Base-by-base conservation (phyloP, 768 basidiomycete species). In the Megacollybia marginata region DNA sequence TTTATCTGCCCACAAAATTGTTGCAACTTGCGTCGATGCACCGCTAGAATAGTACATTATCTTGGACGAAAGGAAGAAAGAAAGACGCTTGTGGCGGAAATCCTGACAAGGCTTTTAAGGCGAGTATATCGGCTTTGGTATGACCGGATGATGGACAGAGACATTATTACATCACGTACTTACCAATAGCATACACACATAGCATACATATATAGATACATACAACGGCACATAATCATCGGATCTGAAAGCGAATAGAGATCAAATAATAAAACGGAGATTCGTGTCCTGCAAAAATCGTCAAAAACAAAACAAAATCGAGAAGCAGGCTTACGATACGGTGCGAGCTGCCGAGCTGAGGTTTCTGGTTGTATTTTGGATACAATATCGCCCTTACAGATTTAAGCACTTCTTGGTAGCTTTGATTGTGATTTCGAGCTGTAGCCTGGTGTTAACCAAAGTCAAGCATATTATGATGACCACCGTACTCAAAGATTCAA, bases 271-370 rank as follows among this genome's bases (percentile, higher is more conserved):
- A 23, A 53, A 53, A 16, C 38, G 13, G 12, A 43, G 48, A 33
- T 46, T 53, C 52, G 48, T 49, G 36, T 53, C 52, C 52, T 53
- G 48, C 48, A 11, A 48, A 19, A 4, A 12, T 13, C 16, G 33
- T 33, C n/a, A 46, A 18, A 10, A 23, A 11, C 11, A 15, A 31
- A 7, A 16, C 33, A 11, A n/a, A 33, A 7, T n/a, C 16, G 7
- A 34, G 31, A 2, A 20, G 6, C n/a, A 40, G 5, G 62, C 73
- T 43, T 55, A 76, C 85, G 47, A 88, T 82, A 12, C 68, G 76
- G 57, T 88, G 85, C 8, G 86, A 85, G 53, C 82, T 85, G 7
- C 83, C 83, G 11, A 89, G 60, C 60, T 88, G 87, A 4, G 84
- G 82, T 53, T 76, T 83, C 71, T 89, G 85, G 55, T 74, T 78